Evolutionary conservation across 306 rosid species (phyloP), one percentile per base, ranked within the genome.

Genomic region (Pterocarpus macrocarpus): DNA sequence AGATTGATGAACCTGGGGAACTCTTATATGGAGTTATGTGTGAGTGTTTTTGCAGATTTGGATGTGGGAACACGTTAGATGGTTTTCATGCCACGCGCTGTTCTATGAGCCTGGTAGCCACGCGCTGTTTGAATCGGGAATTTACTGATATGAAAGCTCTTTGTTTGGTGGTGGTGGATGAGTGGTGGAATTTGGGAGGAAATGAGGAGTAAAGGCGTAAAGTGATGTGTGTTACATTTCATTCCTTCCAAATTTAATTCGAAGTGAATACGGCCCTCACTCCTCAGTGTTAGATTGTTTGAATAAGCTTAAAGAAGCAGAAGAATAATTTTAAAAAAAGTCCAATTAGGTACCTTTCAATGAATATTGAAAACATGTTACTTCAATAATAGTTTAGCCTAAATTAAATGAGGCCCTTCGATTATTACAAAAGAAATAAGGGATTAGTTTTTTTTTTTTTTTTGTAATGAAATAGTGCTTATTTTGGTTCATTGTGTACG

Each of bases 21-120:
- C 65, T 61, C 79, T 75, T 75, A 76, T 62, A 80, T 70, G 67
- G 52, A 55, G 74, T 4, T 71, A 77, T 71, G 35, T 55, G 34
- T 45, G n/a, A 5, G 43, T 39, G 39, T 77, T 35, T 43, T 43
- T 43, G 71, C 11, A 6, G 35, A 53, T 67, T 74, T 66, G 85
- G 35, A 73, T 13, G 10, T 64, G 36, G 59, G 57, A 63, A 66
- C 43, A 45, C 57, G 78, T 47, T 45, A 2, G 1, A 22, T 34
- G 33, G 4, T 70, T 22, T 33, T 36, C 1, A 12, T 33, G 5
- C 4, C 70, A 71, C 80, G 49, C 79, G 57, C 64, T 44, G 0
- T 67, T 66, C 33, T 39, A 67, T 30, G 30, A 16, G 35, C 52
- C 3, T 77, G 55, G 16, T 9, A 1, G 0, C 47, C 78, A 83